Evolutionary conservation across 176 grass and related monocot species (phyloP), one percentile per base, ranked within the genome.

Genomic region (Calamus simplicifolius): DNA sequence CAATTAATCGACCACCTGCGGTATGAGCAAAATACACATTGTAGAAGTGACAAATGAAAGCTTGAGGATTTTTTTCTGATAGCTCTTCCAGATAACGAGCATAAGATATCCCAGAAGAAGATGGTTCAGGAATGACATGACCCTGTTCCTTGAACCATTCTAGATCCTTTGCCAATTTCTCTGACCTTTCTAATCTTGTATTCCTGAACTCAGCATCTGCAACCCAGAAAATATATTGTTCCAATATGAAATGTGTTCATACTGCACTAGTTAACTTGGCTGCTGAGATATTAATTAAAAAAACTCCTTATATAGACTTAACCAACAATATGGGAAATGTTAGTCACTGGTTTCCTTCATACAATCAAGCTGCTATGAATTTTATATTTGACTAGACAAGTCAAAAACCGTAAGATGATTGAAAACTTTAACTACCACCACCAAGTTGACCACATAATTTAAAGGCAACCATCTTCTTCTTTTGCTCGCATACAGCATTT

Each of bases 41-140:
- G 49, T 98, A 98, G 63, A 92, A 98, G 60, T 98, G 93, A 30
- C 93, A 92, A 35, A 98, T 92, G 66, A 98, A 98, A 52, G 93
- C 87, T 82, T 82, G 87, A 27, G 93, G 81, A 18, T 98, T 81
- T 49, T 81, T 89, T 58, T 98, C 81, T n/a, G 93, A 78, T 27
- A 98, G 52, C 73, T 85, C 81, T 73, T 92, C 78, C 62, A 98
- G 74, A 68, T 88, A 88, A 48, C 49, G 29, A 65, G 93, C 73
- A 71, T 92, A 88, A 43, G 78, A 75, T n/a, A 69, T 75, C 27
- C 93, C 93, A 63, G 87, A 75, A 62, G 31, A 58, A 58, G 84
- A 79, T 64, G 87, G 81, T 68, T 98, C 84, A 51, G 87, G 93
- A 79, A 98, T 83, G 35, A 65, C 53, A 70, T 92, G 76, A 68